These are phyloP conservation scores for Antitrichia curtipendula DNA, from an alignment of 225 moss, liverwort and hornwort genomes.

Conservation along the genomic window DNA sequence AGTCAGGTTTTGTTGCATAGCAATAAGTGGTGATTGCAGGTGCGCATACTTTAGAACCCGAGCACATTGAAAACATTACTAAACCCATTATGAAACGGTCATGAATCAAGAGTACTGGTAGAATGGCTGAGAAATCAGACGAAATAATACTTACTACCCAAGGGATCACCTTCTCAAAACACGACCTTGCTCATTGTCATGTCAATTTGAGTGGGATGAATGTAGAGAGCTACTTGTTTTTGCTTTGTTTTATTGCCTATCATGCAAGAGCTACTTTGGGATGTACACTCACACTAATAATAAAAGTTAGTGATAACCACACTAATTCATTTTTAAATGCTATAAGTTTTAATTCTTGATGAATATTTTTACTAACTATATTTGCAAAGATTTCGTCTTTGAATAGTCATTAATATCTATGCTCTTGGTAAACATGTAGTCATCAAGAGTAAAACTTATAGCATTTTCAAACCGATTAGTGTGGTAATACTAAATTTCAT, in stretches of 20 bases:
- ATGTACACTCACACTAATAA: no score
- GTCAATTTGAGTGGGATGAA: no score
- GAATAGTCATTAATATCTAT: background rate
- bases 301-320: no score
- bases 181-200: no score
- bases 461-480: no score
- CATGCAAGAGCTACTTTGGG: no score
- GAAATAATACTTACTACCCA: no score
- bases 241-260: no score
- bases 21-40: background rate
- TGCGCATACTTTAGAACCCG: background rate
- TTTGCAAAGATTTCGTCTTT: background rate
- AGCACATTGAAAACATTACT: background rate
- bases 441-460: no score
- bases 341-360: background rate
- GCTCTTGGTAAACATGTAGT: background rate
- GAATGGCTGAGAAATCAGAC: background rate
- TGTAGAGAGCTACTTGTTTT: no score
- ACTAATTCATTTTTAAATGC: background rate
- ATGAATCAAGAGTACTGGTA: background rate
- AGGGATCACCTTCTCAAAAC: no score
- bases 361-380: background rate
- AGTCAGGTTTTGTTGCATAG: background rate
- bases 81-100: accelerated
- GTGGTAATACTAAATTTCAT: no score